Evolutionary conservation across 169 alveolate genomes (phyloP).

Genomic region (Plasmodium cynomolgi): DNA sequence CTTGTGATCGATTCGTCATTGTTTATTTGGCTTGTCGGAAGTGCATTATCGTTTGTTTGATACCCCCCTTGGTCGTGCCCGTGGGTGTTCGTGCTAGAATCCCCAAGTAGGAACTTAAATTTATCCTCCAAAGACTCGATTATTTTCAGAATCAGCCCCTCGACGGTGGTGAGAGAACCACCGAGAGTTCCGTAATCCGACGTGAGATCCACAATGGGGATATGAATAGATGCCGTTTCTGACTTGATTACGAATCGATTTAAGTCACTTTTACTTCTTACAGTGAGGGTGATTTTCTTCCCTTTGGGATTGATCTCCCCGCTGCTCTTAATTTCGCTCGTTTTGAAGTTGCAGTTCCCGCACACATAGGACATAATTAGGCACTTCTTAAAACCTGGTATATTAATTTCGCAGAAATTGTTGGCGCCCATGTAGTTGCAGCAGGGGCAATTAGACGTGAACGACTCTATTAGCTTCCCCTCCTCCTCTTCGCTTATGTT

Average conservation of each 20-base stretch:
- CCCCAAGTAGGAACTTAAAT: slow-evolving; percentile 95
- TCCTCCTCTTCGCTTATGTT: slow-evolving; percentile 48
- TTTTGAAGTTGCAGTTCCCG: slow-evolving; percentile 94
- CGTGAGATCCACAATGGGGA: slow-evolving; percentile 95
- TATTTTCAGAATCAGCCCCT: slow-evolving; percentile 92
- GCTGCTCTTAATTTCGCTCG: slow-evolving; percentile 96
- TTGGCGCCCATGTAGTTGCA: slow-evolving; percentile 88
- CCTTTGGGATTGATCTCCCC: slow-evolving; percentile 96
- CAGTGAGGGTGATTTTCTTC: slow-evolving; percentile 86
- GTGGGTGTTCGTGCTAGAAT: slow-evolving; percentile 83
- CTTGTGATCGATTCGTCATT: slow-evolving; percentile 17
- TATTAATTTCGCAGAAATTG: slow-evolving; percentile 92
- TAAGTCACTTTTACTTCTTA: slow-evolving; percentile 90
- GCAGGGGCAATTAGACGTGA: slow-evolving; percentile 85
- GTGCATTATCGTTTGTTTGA: slow-evolving; percentile 17
- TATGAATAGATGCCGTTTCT: slow-evolving; percentile 92
- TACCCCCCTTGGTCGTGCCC: slow-evolving; percentile 78
- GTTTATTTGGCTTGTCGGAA: background rate
- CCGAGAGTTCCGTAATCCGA: slow-evolving; percentile 90
- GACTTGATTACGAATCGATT: slow-evolving; percentile 96
- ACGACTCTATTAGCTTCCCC: slow-evolving; percentile 65
- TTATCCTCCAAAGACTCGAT: slow-evolving; percentile 87
- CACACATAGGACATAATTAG: slow-evolving; percentile 95
- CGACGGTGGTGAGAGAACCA: slow-evolving; percentile 91
- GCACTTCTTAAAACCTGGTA: slow-evolving; percentile 97